These are phyloP conservation scores for Nothophytophthora sp. DNA, from an alignment of 352 stramenopile species.

Conservation along the genomic window DNA sequence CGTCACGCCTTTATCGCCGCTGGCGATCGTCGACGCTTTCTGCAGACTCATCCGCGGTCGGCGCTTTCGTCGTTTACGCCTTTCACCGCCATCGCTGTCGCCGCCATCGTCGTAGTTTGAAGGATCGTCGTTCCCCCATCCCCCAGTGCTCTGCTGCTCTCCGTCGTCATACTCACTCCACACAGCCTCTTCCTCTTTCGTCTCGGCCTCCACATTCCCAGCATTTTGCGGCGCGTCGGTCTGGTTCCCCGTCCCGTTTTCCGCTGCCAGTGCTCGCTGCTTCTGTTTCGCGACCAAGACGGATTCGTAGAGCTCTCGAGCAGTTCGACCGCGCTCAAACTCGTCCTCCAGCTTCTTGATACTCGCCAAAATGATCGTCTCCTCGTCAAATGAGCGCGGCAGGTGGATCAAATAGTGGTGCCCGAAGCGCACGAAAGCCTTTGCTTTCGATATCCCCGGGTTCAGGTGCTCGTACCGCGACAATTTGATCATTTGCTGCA, in stretches of 20 bases:
- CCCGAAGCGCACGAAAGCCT: constrained; percentile 75
- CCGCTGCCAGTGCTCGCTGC: constrained; percentile 19
- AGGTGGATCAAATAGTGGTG: constrained; percentile 84
- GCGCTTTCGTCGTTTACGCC: constrained; percentile 4
- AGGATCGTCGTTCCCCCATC: background rate
- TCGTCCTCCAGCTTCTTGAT: constrained; percentile 79
- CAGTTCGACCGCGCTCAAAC: constrained; percentile 74
- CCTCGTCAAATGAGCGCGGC: constrained; percentile 75
- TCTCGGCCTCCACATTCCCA: background rate
- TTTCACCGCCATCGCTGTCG: constrained; percentile 1
- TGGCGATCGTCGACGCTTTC: constrained; percentile 36
- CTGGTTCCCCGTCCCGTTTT: background rate
- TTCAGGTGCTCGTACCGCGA: constrained; percentile 67
- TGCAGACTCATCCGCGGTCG: constrained; percentile 31
- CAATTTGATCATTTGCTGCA: constrained; percentile 82
- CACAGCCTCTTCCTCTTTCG: constrained; percentile 2
- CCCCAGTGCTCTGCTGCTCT: constrained; percentile 2
- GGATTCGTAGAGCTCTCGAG: constrained; percentile 72
- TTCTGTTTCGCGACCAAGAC: constrained; percentile 62
- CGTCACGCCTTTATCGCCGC: constrained; percentile 63
- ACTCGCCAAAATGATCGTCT: constrained; percentile 66
- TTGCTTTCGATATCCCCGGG: constrained; percentile 39
- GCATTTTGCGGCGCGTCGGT: background rate
- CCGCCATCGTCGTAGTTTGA: background rate
- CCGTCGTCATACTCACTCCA: constrained; percentile 18